Conservation (phyloP, 805 yeast species). For the Candida jianshihensis region DNA sequence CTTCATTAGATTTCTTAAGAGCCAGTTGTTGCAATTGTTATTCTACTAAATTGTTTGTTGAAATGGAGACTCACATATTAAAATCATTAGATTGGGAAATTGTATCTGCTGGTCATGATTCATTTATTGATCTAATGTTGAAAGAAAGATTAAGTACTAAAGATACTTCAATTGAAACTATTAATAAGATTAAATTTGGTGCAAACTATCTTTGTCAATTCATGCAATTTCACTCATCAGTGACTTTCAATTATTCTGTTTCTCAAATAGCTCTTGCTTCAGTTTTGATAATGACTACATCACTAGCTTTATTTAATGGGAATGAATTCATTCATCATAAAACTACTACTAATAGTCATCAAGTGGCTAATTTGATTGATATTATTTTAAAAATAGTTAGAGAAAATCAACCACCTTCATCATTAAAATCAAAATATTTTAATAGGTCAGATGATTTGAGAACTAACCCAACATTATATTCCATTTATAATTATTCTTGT, state of each 20-base stretch:
- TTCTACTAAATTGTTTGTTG: constrained; percentile 47
- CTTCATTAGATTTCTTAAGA: constrained; percentile 43
- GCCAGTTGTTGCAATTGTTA: constrained; percentile 54
- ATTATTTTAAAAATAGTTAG: constrained; percentile 14
- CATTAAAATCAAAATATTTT: constrained; percentile 39
- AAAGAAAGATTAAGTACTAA: constrained; percentile 26
- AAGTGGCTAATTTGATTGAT: constrained; percentile 17
- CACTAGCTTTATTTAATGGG: constrained; percentile 30
- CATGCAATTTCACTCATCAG: constrained; percentile 52
- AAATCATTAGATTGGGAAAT: constrained; percentile 60
- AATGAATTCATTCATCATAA: constrained; percentile 13
- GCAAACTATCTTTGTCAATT: constrained; percentile 61
- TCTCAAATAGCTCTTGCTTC: constrained; percentile 47
- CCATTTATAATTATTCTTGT: constrained; percentile 17
- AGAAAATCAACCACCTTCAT: constrained; percentile 28
- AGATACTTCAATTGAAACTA: constrained; percentile 22
- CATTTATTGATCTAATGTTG: constrained; percentile 52
- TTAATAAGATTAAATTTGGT: constrained; percentile 45
- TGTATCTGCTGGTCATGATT: constrained; percentile 54
- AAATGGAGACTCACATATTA: constrained; percentile 64
- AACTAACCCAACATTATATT: constrained; percentile 8
- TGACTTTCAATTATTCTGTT: constrained; percentile 43
- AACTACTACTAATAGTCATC: constrained; percentile 21
- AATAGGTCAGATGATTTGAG: constrained; percentile 20
- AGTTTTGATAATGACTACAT: constrained; percentile 35